Conservation (phyloP, 768 basidiomycete species). For the Lactifluus hygrophoroides region DNA sequence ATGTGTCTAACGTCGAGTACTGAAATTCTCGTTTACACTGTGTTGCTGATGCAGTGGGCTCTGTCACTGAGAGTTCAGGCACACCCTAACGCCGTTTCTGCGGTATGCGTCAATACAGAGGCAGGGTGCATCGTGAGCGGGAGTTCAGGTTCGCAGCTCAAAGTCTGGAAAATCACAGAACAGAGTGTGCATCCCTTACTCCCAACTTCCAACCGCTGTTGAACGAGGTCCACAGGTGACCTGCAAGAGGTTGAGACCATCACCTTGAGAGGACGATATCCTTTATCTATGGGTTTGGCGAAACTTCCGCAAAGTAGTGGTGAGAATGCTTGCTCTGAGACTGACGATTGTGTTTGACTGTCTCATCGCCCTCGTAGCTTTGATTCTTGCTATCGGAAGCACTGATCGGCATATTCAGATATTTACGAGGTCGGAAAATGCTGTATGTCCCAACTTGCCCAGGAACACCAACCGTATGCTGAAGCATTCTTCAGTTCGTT, state of each 20-base stretch:
- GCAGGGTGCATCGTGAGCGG: conserved; percentile 57
- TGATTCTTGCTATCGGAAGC: conserved; percentile 72
- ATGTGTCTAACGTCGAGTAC: conserved; percentile 15
- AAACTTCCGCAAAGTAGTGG: conserved; percentile 62
- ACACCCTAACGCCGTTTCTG: conserved; percentile 63
- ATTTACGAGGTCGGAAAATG: conserved; percentile 57
- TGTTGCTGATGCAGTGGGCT: conserved; percentile 46
- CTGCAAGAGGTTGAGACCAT: conserved; percentile 46
- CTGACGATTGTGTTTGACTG: background rate
- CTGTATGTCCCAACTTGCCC: conserved; percentile 31
- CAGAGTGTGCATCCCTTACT: conserved; percentile 25
- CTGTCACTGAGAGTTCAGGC: conserved; percentile 38
- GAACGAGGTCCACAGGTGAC: conserved; percentile 2
- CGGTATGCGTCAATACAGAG: conserved; percentile 39
- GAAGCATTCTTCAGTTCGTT: conserved; percentile 39
- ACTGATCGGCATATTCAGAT: conserved; percentile 77
- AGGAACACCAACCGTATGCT: conserved; percentile 1
- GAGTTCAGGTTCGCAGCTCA: conserved; percentile 73
- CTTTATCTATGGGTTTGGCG: conserved; percentile 58
- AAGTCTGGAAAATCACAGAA: conserved; percentile 54
- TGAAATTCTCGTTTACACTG: conserved; percentile 11
- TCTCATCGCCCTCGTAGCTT: conserved; percentile 30
- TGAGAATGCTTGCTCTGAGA: conserved; percentile 26
- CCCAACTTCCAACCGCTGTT: background rate
- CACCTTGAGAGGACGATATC: conserved; percentile 58